Conservation (phyloP, 805 yeast species). For the Saitoella complicata region DNA sequence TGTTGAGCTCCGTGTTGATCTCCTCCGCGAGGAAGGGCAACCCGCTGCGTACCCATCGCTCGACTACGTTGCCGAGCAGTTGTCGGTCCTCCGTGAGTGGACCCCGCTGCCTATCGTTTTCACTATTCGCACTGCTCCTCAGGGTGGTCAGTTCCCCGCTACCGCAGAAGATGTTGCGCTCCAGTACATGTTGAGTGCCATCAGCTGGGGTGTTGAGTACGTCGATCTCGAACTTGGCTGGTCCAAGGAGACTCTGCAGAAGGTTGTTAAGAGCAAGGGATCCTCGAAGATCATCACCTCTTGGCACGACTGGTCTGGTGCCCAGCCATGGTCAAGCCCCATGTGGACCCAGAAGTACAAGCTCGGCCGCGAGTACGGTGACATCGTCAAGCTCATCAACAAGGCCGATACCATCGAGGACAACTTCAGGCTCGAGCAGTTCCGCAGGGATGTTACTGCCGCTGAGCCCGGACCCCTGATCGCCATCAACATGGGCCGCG, state of each 20-base stretch:
- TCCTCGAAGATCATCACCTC: constrained; percentile 67
- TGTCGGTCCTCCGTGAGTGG: constrained; percentile 49
- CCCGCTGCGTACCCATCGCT: constrained; percentile 15
- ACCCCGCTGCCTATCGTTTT: constrained; percentile 60
- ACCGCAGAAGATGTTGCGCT: constrained; percentile 32
- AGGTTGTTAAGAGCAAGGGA: constrained; percentile 36
- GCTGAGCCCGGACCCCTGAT: constrained; percentile 39
- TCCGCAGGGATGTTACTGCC: constrained; percentile 38
- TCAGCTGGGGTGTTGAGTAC: constrained; percentile 63
- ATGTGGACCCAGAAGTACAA: constrained; percentile 64
- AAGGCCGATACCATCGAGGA: constrained; percentile 48
- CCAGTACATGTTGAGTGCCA: constrained; percentile 41
- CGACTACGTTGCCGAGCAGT: constrained; percentile 53
- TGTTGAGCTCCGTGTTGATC: constrained; percentile 70
- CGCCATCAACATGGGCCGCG: constrained; percentile 65
- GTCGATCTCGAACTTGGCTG: constrained; percentile 65
- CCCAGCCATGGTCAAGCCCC: constrained; percentile 43
- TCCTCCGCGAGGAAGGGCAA: constrained; percentile 30
- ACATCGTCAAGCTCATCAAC: constrained; percentile 72
- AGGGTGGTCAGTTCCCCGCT: constrained; percentile 73
- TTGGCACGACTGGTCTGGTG: constrained; percentile 57
- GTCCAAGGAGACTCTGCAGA: constrained; percentile 38
- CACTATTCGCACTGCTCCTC: constrained; percentile 60
- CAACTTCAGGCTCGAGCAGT: constrained; percentile 53
- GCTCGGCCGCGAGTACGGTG: constrained; percentile 49